Percentiles rank a stretch among this genome's conserved stretches.
phyloP scores from a whole-genome alignment of 371 early-diverging fungal species.

The Choanephora cucurbitarum region DNA sequence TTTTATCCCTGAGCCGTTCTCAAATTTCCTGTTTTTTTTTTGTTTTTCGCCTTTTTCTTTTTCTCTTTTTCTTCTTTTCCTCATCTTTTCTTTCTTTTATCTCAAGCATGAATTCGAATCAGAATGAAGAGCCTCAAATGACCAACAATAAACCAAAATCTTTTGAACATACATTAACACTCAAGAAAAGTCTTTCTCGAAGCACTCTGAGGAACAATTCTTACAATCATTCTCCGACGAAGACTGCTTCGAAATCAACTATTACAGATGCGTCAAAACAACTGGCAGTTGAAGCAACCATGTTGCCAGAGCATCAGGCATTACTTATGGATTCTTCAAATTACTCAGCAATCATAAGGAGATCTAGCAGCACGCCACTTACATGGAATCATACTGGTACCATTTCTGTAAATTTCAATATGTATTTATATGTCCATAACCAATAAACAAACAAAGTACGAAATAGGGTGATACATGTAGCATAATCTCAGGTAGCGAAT shows the following conservation, averaged over 20 bases:
- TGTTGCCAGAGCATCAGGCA: conserved; percentile 22
- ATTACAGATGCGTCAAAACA: not conserved
- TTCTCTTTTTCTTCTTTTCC: no score
- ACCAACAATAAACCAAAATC: no score
- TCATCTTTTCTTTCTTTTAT: no score
- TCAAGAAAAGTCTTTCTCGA: conserved; percentile 18
- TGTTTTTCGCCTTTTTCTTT: no score
- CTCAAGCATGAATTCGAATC: not conserved
- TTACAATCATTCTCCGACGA: conserved; percentile 6
- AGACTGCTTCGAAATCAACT: not conserved
- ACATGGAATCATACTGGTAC: not conserved
- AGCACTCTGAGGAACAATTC: conserved; percentile 7
- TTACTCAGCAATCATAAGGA: conserved; percentile 3
- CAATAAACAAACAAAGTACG: conserved; percentile 4
- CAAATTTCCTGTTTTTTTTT: no score
- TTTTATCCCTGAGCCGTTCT: no score
- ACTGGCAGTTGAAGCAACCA: conserved; percentile 17
- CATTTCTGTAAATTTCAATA: not conserved
- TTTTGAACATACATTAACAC: not conserved
- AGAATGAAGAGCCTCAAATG: not conserved
- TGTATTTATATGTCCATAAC: not conserved
- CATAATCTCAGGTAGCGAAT: conserved; percentile 23
- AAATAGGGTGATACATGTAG: conserved; percentile 20
- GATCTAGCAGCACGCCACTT: conserved; percentile 8
- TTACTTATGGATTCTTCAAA: conserved; percentile 3